phyloP scores from a whole-genome alignment of 225 moss, liverwort and hornwort species.

The Anthoceros angustus region DNA sequence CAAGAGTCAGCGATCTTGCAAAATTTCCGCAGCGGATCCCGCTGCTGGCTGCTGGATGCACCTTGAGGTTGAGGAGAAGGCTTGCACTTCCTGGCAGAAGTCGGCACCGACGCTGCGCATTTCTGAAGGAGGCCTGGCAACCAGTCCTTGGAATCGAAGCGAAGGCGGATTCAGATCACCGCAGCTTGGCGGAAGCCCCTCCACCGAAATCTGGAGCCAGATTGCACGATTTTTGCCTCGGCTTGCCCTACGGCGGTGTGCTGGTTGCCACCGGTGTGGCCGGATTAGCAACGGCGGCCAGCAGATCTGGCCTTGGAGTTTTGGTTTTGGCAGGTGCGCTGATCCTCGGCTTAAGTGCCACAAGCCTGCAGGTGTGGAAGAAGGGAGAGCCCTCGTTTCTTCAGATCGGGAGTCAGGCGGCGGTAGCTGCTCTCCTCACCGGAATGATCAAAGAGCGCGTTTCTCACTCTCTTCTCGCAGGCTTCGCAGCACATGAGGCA shows the following conservation, averaged over 20 bases:
- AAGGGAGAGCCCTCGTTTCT: background rate
- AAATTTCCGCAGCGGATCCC: too few relatives aligned
- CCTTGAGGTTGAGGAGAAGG: too few relatives aligned
- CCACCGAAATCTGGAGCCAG: background rate
- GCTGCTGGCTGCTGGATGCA: too few relatives aligned
- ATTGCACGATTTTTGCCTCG: background rate
- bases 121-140: too few relatives aligned
- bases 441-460: background rate
- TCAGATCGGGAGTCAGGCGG: constrained; percentile 1
- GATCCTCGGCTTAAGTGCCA: background rate
- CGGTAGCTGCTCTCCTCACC: background rate
- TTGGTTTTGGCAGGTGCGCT: background rate
- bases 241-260: background rate
- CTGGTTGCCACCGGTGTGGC: background rate
- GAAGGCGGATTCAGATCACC: too few relatives aligned
- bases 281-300: background rate
- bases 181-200: too few relatives aligned
- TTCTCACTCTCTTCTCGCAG: background rate
- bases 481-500: constrained; percentile 3
- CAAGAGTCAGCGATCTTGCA: too few relatives aligned
- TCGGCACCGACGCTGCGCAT: too few relatives aligned
- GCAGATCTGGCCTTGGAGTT: constrained; percentile 1
- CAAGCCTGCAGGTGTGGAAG: constrained; percentile 2
- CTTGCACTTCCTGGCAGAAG: too few relatives aligned
- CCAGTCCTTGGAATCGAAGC: too few relatives aligned